Evolutionary conservation across 768 basidiomycete genomes (phyloP).

Genomic region (Mycena polygramma): DNA sequence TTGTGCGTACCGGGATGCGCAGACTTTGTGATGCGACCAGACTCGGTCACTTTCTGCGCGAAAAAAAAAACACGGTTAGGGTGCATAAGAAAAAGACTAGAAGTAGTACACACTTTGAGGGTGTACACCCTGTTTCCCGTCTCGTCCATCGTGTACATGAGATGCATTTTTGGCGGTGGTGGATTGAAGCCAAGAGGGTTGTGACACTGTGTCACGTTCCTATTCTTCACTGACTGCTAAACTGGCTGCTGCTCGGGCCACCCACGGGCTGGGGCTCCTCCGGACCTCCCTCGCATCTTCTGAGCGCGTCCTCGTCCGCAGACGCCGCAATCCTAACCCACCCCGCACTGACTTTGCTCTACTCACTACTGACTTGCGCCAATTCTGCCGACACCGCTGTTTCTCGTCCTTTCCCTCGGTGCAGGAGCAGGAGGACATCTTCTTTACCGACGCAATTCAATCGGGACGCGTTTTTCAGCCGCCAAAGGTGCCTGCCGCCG

Average conservation of each 20-base stretch:
- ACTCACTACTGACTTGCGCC: slow-evolving; percentile 29
- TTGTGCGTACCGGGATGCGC: slow-evolving; percentile 95
- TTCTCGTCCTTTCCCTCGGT: slow-evolving; percentile 28
- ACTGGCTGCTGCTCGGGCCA: slow-evolving; percentile 26
- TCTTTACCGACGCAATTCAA: background rate
- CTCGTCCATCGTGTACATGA: slow-evolving; percentile 93
- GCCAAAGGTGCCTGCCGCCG: slow-evolving; percentile 44
- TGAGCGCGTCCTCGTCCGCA: slow-evolving; percentile 22
- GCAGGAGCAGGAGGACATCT: slow-evolving; percentile 29
- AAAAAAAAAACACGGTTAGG: background rate
- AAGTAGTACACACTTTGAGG: slow-evolving; percentile 76
- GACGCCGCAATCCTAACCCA: slow-evolving; percentile 30
- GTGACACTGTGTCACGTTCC: background rate
- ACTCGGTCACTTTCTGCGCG: slow-evolving; percentile 84
- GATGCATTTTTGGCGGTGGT: slow-evolving; percentile 76
- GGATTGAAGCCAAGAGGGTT: background rate
- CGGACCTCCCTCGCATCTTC: slow-evolving; percentile 32
- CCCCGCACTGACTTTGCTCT: background rate
- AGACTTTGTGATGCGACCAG: slow-evolving; percentile 90
- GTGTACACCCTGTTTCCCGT: slow-evolving; percentile 90
- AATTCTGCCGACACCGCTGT: slow-evolving; percentile 35
- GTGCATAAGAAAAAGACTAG: background rate
- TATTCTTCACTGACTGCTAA: background rate
- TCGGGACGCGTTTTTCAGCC: slow-evolving; percentile 26
- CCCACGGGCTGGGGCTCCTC: slow-evolving; percentile 13